phyloP scores from a whole-genome alignment of 2,329 filamentous ascomycete species.

The Penicillium sp. region DNA sequence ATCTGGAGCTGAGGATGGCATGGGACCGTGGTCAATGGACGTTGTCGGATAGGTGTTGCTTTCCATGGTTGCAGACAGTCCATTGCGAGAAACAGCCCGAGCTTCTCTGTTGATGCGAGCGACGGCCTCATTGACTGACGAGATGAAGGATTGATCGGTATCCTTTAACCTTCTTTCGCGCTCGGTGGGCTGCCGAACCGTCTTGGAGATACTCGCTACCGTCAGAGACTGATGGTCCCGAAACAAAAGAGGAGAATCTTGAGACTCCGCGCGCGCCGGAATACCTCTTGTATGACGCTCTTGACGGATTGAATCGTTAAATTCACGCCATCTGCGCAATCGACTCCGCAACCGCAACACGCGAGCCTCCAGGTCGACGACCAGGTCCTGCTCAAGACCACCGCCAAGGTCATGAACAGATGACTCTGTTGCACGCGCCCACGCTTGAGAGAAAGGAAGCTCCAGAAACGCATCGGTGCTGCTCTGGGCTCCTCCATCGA shows the following conservation, averaged over 20 bases:
- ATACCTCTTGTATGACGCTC: constrained; percentile 8
- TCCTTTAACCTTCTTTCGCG: constrained; percentile 17
- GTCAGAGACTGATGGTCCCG: constrained; percentile 37
- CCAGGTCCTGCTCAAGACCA: constrained; percentile 28
- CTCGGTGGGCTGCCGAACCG: constrained; percentile 27
- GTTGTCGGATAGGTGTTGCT: no score
- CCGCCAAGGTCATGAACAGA: constrained; percentile 40
- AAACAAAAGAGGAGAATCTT: constrained; percentile 25
- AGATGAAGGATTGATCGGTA: constrained; percentile 31
- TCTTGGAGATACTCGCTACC: constrained; percentile 35
- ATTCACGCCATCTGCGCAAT: constrained; percentile 67
- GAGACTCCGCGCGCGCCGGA: constrained; percentile 3
- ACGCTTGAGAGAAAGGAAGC: constrained; percentile 63
- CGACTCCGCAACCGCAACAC: constrained; percentile 62
- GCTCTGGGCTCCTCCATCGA: constrained; percentile 58
- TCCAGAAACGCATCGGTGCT: constrained; percentile 59
- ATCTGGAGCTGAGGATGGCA: not conserved
- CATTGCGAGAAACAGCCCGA: no score
- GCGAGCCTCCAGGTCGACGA: constrained; percentile 66
- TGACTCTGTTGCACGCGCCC: constrained; percentile 59
- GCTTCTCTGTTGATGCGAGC: constrained; percentile 26
- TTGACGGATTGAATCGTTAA: constrained; percentile 43
- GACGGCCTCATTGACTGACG: constrained; percentile 32
- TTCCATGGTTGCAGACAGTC: no score
- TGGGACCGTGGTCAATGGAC: no score